These are phyloP conservation scores for Oryza meyeriana DNA, from an alignment of 176 grass and related monocot species.

Conservation along the genomic window DNA sequence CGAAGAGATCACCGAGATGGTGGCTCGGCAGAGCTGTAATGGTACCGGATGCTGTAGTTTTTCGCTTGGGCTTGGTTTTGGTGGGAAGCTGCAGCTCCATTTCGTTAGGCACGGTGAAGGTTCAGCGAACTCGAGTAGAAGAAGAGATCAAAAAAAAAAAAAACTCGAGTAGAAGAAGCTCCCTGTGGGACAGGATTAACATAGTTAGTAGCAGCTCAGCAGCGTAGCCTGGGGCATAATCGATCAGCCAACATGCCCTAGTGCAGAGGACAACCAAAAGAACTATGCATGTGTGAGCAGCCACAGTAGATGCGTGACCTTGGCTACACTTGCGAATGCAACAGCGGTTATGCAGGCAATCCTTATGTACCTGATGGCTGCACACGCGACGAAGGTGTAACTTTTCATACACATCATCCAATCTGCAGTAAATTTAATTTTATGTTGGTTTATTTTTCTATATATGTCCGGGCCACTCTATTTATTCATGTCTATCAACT, in stretches of 20 bases:
- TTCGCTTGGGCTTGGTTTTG: not conserved
- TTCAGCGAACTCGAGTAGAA: not conserved
- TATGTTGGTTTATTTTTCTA: too few species aligned
- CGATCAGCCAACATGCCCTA: too few species aligned
- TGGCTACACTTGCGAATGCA: not conserved
- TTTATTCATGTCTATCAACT: too few species aligned
- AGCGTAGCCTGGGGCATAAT: fast-evolving
- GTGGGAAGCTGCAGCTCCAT: not conserved
- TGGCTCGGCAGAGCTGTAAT: not conserved
- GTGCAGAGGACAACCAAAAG: too few species aligned
- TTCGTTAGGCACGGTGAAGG: not conserved
- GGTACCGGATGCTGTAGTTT: not conserved
- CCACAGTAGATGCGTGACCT: not conserved
- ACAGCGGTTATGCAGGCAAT: constrained; percentile 1
- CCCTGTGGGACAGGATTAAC: not conserved
- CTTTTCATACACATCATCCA: too few species aligned
- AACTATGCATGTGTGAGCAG: constrained; percentile 9
- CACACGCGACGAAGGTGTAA: constrained; percentile 20
- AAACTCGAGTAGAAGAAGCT: too few species aligned
- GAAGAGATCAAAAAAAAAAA: too few species aligned
- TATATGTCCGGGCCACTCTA: too few species aligned
- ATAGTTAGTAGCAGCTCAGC: not conserved
- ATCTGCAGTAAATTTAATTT: too few species aligned
- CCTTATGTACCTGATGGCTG: constrained; percentile 25
- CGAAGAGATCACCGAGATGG: not conserved